Base-by-base conservation (phyloP, 129 eudicot genomes). In the Sambucus nigra region DNA sequence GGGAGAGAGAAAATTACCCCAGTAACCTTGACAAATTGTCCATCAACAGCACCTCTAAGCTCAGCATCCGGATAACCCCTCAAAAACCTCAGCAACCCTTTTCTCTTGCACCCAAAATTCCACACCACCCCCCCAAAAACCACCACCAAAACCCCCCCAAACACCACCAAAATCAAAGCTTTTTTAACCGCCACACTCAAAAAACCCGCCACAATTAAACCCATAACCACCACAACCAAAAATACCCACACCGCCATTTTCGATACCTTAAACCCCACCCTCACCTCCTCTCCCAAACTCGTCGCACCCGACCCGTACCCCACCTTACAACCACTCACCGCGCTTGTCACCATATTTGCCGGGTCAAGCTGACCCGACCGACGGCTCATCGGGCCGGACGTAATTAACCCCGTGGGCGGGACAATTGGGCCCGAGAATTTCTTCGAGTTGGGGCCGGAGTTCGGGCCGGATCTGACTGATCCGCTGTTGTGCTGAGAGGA, bases 41-140 rank as follows among this genome's bases (percentile, higher is more conserved):
- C 99, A 77, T 92, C 91, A 70, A 77, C 57, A 41, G 99, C 94
- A 24, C 86, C 94, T 65, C 99, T 68, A 62, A 92, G 94, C 94
- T 82, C 99, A n/a, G 84, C 78, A 62, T 86, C 87, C 12, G 87
- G 89, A 52, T 72, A 77, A 12, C 72, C 75, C 24, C 67, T 67
- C 66, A 92, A 53, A 53, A 53, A 92, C 21, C 76, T 51, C 54
- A 69, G 2, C 17, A 86, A 25, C 11, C 80, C 82, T 18, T 60
- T 57, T 56, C 56, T 74, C 52, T 58, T 73, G 65, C 75, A 86
- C 20, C 61, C 75, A 44, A 46, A 69, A 51, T 83, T 92, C 99
- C 99, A 92, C 4, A 60, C 0, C 0, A 77, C 12, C 20, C 61
- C 28, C 14, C 73, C 46, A 11, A 63, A 53, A 10, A 51, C 63